Base-by-base conservation (phyloP, 306 rosid species). In the Geum urbanum region DNA sequence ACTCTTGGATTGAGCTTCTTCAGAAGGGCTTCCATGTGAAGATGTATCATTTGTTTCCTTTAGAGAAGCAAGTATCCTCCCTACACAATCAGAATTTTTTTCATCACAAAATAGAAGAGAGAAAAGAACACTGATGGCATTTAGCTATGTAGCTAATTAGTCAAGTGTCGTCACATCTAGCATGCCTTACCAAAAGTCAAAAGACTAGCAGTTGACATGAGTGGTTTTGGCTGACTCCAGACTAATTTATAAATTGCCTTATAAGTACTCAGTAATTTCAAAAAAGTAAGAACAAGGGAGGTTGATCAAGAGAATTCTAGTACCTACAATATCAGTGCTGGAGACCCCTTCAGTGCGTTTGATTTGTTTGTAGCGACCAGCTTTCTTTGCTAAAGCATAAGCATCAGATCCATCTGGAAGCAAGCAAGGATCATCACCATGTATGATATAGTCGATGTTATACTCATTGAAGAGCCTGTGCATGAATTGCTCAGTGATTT, bases 401-500 rank as follows among this genome's bases (percentile, higher is more conserved):
- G 99, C 97, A 89, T 95, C 99, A 57, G 96, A 91, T 78, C 99
- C 99, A 67, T 95, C 99, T 49, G 99, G 97, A 85, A 95, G 99
- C 74, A 95, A 77, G 90, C 99, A 95, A 71, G 99, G 99, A 79
- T 95, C 99, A 77, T 95, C 99, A n/a, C 99, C 99, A 47, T 95
- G 99, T 75, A 95, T 91, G 79, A 95, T 88, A 69, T 87, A 95
- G 76, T 95, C 99, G 74, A 95, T 91, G 72, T 89, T 95, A 85
- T 95, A 81, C 78, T 95, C 99, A 72, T 81, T 87, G 76, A 95
- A 95, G 83, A 95, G 99, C 44, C 77, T 95, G 75, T 86, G 73
- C 97, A 95, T 89, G 84, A 95, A 95, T 67, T 87, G 72, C 71
- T 91, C 96, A 7, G 96, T 91, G 74, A 95, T 95, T 74, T 82